Evolutionary conservation across 169 alveolate genomes (phyloP).

Genomic region (Cryptosporidium sp.): DNA sequence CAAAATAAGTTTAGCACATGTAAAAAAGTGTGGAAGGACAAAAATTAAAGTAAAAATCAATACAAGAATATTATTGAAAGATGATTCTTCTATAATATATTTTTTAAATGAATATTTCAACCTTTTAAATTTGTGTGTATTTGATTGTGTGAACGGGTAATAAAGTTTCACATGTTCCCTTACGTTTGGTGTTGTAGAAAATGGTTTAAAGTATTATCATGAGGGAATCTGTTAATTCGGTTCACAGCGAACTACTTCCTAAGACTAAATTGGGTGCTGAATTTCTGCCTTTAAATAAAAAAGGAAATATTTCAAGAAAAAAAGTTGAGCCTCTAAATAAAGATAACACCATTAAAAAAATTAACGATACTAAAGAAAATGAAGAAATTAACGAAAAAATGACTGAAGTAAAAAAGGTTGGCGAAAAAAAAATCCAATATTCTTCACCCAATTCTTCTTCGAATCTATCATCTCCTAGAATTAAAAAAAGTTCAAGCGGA

Average conservation of each 20-base stretch:
- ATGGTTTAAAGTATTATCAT: not conserved
- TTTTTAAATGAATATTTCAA: not conserved
- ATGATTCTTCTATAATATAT: not conserved
- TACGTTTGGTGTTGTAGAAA: not conserved
- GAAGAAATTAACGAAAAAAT: not conserved
- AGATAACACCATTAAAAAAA: not conserved
- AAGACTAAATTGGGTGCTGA: constrained; percentile 45
- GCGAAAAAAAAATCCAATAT: constrained; percentile 1
- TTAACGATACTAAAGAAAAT: constrained; percentile 21
- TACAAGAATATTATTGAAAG: not conserved
- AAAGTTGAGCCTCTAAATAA: not conserved
- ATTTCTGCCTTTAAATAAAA: constrained; percentile 40
- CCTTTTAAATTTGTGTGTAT: constrained; percentile 12
- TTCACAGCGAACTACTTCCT: constrained; percentile 38
- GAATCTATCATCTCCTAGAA: not conserved
- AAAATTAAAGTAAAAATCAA: not conserved
- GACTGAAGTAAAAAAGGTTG: not conserved
- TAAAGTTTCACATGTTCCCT: constrained; percentile 5
- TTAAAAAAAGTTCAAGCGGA: not conserved
- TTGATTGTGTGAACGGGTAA: constrained; percentile 7
- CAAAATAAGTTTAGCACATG: not conserved
- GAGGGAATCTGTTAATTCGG: constrained; percentile 6
- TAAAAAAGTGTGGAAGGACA: constrained; percentile 41
- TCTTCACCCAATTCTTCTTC: constrained; percentile 27
- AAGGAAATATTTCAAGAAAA: not conserved